Percentiles rank a stretch among this genome's conserved stretches.
These are phyloP conservation scores for Aspergillus sparsus DNA, from an alignment of 495 filamentous ascomycete species.

Conservation along the genomic window DNA sequence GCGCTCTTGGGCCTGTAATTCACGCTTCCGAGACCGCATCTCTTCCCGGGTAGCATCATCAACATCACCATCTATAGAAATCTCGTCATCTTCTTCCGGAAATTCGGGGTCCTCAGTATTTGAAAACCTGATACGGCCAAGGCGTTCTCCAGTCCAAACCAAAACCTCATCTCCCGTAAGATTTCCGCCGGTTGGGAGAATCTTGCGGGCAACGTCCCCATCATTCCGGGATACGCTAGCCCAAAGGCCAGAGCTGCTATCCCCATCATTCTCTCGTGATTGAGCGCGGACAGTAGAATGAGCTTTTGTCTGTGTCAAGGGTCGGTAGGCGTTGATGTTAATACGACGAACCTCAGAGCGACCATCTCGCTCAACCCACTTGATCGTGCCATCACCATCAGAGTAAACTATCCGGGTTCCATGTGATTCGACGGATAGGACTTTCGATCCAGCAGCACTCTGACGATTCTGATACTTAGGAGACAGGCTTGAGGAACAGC, in stretches of 20 bases:
- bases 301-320: slow-evolving; percentile 10
- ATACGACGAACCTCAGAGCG: slow-evolving; percentile 75
- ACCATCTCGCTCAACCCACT: slow-evolving; percentile 91
- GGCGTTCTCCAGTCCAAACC: slow-evolving; percentile 78
- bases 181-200: slow-evolving; percentile 60
- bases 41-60: slow-evolving; percentile 41
- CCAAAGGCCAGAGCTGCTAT: slow-evolving; percentile 34
- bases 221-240: slow-evolving; percentile 24
- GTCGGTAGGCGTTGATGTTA: slow-evolving; percentile 58
- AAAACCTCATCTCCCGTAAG: slow-evolving; percentile 62
- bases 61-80: slow-evolving; percentile 36
- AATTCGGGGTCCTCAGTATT: slow-evolving; percentile 43
- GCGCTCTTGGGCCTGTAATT: slow-evolving; percentile 45
- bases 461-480: slow-evolving; percentile 72
- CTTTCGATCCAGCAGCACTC: slow-evolving; percentile 74
- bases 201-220: slow-evolving; percentile 64
- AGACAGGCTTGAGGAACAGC: slow-evolving; percentile 37
- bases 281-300: not conserved
- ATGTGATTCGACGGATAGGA: slow-evolving; percentile 82
- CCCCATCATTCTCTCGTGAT: slow-evolving; percentile 1
- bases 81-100: slow-evolving; percentile 46
- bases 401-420: slow-evolving; percentile 83
- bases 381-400: slow-evolving; percentile 80
- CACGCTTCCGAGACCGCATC: slow-evolving; percentile 44
- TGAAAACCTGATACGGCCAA: slow-evolving; percentile 69